A percentile compares a stretch with the other conserved stretches of the same genome.
Conservation (phyloP, 2,329 filamentous ascomycete genomes). For the Samsoniella hepiali region DNA sequence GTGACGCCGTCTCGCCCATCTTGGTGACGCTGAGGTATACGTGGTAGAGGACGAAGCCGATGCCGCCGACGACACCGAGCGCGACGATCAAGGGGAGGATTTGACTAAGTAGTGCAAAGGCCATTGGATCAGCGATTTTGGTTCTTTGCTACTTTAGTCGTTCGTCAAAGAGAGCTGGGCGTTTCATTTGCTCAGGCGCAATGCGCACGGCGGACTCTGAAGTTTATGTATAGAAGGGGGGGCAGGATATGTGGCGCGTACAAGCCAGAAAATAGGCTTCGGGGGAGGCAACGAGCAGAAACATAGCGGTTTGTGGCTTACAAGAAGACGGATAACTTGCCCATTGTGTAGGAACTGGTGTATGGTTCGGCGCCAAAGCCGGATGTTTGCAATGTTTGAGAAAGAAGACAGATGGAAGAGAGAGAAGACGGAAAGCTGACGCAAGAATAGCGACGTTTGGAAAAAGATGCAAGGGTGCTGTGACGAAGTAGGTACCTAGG, state of each 20-base stretch:
- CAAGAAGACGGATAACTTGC: constrained; percentile 15
- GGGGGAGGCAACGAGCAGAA: background rate
- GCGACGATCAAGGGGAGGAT: constrained; percentile 66
- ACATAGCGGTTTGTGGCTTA: background rate
- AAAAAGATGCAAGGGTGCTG: background rate
- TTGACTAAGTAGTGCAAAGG: background rate
- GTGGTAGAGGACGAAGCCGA: constrained; percentile 67
- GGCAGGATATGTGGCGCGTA: background rate
- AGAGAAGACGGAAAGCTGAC: background rate
- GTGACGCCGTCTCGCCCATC: constrained; percentile 61
- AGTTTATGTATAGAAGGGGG: background rate
- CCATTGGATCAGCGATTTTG: background rate
- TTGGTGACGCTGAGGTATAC: constrained; percentile 66
- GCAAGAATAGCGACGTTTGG: background rate
- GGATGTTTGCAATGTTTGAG: background rate
- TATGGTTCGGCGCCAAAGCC: background rate
- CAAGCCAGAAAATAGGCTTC: background rate
- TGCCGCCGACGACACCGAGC: constrained; percentile 52
- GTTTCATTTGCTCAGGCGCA: background rate
- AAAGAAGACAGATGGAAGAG: background rate
- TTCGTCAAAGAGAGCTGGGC: background rate
- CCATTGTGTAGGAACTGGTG: background rate
- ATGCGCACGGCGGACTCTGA: background rate
- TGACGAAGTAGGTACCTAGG: background rate
- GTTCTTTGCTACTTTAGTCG: background rate